Evolutionary conservation across 768 basidiomycete genomes (phyloP).

Genomic region (Trametes villosa): DNA sequence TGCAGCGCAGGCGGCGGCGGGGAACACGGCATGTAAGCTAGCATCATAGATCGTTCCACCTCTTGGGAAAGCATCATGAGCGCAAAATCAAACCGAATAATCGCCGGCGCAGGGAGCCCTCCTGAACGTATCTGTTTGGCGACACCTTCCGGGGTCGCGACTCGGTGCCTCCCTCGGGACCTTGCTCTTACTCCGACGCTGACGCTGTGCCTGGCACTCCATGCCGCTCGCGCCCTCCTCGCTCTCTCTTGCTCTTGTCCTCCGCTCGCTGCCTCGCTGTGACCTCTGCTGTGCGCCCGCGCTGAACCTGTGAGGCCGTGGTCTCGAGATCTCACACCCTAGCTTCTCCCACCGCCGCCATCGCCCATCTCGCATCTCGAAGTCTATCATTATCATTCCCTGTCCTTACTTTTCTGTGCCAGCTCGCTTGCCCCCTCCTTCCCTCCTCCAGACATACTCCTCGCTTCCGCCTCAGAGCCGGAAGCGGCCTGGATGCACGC

Average conservation of each 20-base stretch:
- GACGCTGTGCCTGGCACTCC: no score
- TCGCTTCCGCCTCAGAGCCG: not conserved
- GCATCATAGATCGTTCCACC: not conserved
- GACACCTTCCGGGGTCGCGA: no score
- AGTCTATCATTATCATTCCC: not conserved
- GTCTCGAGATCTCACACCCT: not conserved
- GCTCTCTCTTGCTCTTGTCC: no score
- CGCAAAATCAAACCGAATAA: no score
- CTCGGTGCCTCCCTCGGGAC: no score
- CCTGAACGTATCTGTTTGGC: no score
- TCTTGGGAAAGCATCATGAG: not conserved
- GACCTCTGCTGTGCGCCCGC: not conserved
- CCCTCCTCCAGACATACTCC: not conserved
- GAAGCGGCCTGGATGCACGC: not conserved
- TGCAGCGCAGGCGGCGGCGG: not conserved
- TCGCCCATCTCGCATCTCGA: not conserved
- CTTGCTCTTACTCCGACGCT: no score
- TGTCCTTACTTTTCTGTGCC: conserved; percentile 5
- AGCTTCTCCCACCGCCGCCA: not conserved
- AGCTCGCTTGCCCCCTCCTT: conserved; percentile 6
- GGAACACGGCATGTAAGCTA: not conserved
- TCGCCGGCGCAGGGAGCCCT: no score
- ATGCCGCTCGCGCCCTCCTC: no score
- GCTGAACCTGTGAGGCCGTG: not conserved
- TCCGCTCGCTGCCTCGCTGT: not conserved